phyloP scores from a whole-genome alignment of 805 yeast genomes.

The Sungouiozyma ichnusensis region DNA sequence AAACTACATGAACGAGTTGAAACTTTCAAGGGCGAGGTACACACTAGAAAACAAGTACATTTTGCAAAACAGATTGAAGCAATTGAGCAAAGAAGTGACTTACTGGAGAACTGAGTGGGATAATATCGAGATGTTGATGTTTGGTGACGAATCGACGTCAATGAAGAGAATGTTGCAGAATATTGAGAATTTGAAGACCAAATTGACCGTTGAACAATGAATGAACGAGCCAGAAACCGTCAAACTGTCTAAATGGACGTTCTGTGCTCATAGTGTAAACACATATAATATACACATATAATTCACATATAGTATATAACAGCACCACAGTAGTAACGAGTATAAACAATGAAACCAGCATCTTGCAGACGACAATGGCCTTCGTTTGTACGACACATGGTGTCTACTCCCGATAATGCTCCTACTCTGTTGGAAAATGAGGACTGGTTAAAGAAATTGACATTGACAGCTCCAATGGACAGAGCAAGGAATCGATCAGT shows the following conservation, averaged over 20 bases:
- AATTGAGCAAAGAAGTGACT: conserved; percentile 19
- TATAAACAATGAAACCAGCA: neutral
- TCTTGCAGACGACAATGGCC: neutral
- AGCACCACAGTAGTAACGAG: too few species aligned
- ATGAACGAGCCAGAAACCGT: conserved; percentile 2
- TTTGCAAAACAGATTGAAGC: conserved; percentile 13
- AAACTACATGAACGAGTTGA: conserved; percentile 19
- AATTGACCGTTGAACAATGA: conserved; percentile 2
- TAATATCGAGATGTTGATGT: conserved; percentile 22
- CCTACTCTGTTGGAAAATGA: conserved; percentile 36
- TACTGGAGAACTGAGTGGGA: conserved; percentile 26
- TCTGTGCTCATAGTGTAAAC: too few species aligned
- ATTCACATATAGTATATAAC: neutral
- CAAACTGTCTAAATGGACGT: too few species aligned
- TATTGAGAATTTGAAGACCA: conserved; percentile 14
- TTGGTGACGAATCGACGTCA: conserved; percentile 24
- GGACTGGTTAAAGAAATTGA: conserved; percentile 30
- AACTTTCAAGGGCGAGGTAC: conserved; percentile 24
- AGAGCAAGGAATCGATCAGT: neutral
- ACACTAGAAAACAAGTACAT: conserved; percentile 23
- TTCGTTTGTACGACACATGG: neutral
- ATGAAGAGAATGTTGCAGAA: conserved; percentile 22
- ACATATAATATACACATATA: too few species aligned
- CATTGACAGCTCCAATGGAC: neutral
- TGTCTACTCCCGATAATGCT: conserved; percentile 28